Evolutionary conservation across 2,329 filamentous ascomycete species (phyloP), one percentile per base, ranked within the genome.

Genomic region (Neofusicoccum cordaticola): DNA sequence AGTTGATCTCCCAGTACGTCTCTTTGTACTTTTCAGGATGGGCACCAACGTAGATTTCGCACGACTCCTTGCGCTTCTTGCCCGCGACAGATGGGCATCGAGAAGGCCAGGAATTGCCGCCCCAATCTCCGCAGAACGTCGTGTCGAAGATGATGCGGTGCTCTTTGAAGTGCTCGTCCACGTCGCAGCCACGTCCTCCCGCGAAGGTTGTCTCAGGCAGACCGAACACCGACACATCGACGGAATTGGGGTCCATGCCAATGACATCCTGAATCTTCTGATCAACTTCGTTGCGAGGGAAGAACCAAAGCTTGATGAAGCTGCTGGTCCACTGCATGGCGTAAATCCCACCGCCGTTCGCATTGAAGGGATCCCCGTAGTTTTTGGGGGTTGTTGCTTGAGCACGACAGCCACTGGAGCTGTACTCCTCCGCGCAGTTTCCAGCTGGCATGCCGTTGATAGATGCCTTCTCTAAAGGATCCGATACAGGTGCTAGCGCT

Each of bases 61-160:
- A 73, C 37, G 68, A 71, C 39, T 78, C 74, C 11, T 67, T 62
- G 1, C 66, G 22, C 19, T n/a, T 65, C 9, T 47, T 48, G 8
- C 53, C 64, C 22, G 51, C 52, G 9, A 37, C 39, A 8, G 53
- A n/a, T 2, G 82, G 78, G 75, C 90, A 92, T 58, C 82, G 81
- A 31, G 62, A 22, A 67, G 86, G 82, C 86, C 88, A 95, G 41
- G 88, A 85, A 37, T 79, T 73, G 17, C 91, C 91, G 2, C 91
- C 92, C 92, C 92, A 96, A 27, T 68, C 70, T 22, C 78, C 78
- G 66, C 78, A 80, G 57, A 80, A 78, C 50, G 76, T 77, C 27
- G 72, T 78, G 60, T 78, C 75, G 67, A 79, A 72, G 64, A 79
- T 73, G 48, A 80, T 72, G 51, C 72, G 73, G 68, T 78, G 74